These are phyloP conservation scores for Aphanoascus verrucosus DNA, from an alignment of 2,329 filamentous ascomycete genomes.

Conservation along the genomic window DNA sequence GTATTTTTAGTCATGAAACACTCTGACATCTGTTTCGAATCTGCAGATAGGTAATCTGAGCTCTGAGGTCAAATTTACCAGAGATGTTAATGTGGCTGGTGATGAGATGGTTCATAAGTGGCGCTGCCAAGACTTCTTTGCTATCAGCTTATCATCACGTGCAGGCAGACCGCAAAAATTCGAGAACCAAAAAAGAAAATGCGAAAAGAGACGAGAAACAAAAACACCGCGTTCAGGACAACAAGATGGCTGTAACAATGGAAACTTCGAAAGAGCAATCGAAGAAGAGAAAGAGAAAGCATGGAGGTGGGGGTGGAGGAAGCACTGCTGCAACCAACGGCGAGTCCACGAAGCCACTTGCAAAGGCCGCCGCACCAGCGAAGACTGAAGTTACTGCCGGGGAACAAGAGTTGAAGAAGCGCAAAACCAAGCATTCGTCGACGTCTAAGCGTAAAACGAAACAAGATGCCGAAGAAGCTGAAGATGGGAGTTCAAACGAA, in stretches of 20 bases:
- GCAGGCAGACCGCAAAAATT: slow-evolving; percentile 2
- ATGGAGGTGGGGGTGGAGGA: slow-evolving; percentile 19
- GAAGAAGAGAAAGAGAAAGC: slow-evolving; percentile 40
- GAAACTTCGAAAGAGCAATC: slow-evolving; percentile 29
- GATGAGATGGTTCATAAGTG: no score
- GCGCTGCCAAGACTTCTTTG: no score
- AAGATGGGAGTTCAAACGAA: slow-evolving; percentile 25
- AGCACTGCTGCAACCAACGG: neutral
- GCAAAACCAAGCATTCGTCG: slow-evolving; percentile 28
- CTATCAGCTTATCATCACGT: slow-evolving; percentile 10
- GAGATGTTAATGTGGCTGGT: no score
- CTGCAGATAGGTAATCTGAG: no score
- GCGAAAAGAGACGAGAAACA: slow-evolving; percentile 15
- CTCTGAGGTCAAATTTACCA: no score
- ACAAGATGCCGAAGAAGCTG: slow-evolving; percentile 15
- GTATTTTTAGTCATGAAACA: no score
- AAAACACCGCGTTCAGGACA: neutral
- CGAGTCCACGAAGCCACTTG: neutral
- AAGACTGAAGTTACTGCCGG: neutral
- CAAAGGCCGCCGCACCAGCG: neutral
- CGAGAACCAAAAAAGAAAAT: slow-evolving; percentile 11
- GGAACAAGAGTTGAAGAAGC: slow-evolving; percentile 26
- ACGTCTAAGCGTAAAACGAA: slow-evolving; percentile 16
- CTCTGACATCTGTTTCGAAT: no score
- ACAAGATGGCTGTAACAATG: slow-evolving; percentile 23